A percentile compares a stretch with the other conserved stretches of the same genome.
These are phyloP conservation scores for Scedosporium boydii DNA, from an alignment of 2,329 filamentous ascomycete genomes.

Conservation along the genomic window DNA sequence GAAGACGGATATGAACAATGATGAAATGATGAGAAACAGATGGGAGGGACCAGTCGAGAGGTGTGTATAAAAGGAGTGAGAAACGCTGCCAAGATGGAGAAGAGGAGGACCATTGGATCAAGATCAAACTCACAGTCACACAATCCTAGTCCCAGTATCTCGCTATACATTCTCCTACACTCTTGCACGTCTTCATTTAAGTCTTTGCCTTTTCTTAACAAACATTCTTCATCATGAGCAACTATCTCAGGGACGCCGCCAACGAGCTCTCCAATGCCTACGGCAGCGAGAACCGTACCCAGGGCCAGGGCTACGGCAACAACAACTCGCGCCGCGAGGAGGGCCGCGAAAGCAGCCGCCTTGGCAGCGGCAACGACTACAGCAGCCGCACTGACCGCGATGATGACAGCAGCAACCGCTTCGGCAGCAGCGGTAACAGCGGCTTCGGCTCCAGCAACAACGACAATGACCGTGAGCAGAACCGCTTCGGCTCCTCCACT, in stretches of 20 bases:
- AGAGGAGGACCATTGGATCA: too few relatives aligned
- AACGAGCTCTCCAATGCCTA: slow-evolving; percentile 1
- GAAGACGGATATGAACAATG: too few relatives aligned
- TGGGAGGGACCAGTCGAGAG: too few relatives aligned
- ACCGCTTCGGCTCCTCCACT: too few relatives aligned
- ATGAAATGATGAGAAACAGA: too few relatives aligned
- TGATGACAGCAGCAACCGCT: not conserved
- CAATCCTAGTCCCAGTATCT: too few relatives aligned
- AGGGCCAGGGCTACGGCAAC: slow-evolving; percentile 2
- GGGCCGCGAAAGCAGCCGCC: not conserved
- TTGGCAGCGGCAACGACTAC: not conserved
- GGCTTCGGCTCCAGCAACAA: not conserved
- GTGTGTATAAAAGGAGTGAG: too few relatives aligned
- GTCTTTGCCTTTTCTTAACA: not conserved
- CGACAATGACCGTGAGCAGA: too few relatives aligned
- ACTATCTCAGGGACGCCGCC: slow-evolving; percentile 15
- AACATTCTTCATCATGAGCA: slow-evolving; percentile 12
- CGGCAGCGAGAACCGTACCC: slow-evolving; percentile 13
- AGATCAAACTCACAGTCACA: too few relatives aligned
- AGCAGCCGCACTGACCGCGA: not conserved
- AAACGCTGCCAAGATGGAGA: too few relatives aligned
- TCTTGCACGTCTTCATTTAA: not conserved
- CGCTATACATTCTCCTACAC: too few relatives aligned
- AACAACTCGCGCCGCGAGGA: not conserved
- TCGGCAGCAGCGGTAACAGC: not conserved